A percentile compares a stretch with the other conserved stretches of the same genome.
Conservation (phyloP, 2,329 filamentous ascomycete genomes). For the Lecanosticta acicola region DNA sequence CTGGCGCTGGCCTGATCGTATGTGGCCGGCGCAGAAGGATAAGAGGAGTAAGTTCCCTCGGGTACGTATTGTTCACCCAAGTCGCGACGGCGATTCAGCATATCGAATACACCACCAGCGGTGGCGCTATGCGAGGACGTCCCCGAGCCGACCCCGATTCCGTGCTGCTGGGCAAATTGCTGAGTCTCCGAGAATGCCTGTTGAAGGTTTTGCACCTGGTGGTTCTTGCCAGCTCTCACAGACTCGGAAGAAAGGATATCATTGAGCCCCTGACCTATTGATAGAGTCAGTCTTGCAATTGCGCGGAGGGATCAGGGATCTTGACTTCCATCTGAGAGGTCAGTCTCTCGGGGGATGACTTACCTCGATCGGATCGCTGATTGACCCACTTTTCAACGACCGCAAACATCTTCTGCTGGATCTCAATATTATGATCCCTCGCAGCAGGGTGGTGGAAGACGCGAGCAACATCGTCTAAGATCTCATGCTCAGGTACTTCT, state of each 20-base stretch:
- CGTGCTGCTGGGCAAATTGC: slow-evolving; percentile 22
- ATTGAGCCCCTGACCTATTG: slow-evolving; percentile 64
- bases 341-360: too few species aligned
- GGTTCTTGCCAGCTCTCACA: slow-evolving; percentile 78
- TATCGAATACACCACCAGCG: slow-evolving; percentile 27
- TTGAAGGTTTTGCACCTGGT: slow-evolving; percentile 39
- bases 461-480: slow-evolving; percentile 71
- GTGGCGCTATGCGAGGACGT: slow-evolving; percentile 24
- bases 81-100: slow-evolving; percentile 17
- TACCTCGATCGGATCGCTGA: slow-evolving; percentile 60
- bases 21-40: slow-evolving; percentile 23
- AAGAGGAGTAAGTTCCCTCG: slow-evolving; percentile 20
- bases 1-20: slow-evolving; percentile 27
- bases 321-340: too few species aligned
- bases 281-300: too few species aligned
- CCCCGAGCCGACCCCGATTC: slow-evolving; percentile 19
- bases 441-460: slow-evolving; percentile 89
- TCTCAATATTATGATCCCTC: slow-evolving; percentile 67
- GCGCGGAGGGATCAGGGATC: too few species aligned
- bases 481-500: slow-evolving; percentile 73
- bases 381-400: slow-evolving; percentile 78
- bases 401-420: slow-evolving; percentile 83
- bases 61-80: slow-evolving; percentile 6
- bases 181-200: slow-evolving; percentile 21
- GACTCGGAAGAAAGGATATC: slow-evolving; percentile 74